phyloP scores from a whole-genome alignment of 805 yeast genomes.

The Barnettozyma wickerhamii region DNA sequence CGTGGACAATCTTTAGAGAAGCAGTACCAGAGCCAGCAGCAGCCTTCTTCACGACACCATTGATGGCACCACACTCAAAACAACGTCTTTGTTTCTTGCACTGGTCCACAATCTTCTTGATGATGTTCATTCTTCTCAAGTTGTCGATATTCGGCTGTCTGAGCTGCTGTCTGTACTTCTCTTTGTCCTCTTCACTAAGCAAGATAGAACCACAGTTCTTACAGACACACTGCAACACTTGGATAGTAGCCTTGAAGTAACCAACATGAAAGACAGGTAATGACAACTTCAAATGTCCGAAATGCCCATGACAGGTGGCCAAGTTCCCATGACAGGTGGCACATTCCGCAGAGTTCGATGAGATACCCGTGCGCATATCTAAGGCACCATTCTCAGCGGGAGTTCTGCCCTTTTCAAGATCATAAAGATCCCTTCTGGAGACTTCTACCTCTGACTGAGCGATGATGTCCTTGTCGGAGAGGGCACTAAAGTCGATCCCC shows the following conservation, averaged over 20 bases:
- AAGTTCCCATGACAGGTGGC: slow-evolving; percentile 86
- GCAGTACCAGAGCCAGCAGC: slow-evolving; percentile 91
- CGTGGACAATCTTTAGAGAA: slow-evolving; percentile 91
- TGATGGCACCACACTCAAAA: slow-evolving; percentile 76
- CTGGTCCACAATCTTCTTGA: slow-evolving; percentile 82
- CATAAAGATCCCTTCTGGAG: slow-evolving; percentile 85
- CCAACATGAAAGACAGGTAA: slow-evolving; percentile 98
- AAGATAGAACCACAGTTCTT: slow-evolving; percentile 80
- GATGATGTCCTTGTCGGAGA: slow-evolving; percentile 86
- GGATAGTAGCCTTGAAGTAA: slow-evolving; percentile 86
- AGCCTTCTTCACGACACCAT: slow-evolving; percentile 97
- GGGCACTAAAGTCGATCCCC: slow-evolving; percentile 88
- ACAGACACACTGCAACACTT: slow-evolving; percentile 86
- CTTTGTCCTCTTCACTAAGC: slow-evolving; percentile 66
- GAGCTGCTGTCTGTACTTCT: slow-evolving; percentile 69
- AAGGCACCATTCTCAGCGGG: slow-evolving; percentile 84
- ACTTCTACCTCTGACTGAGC: slow-evolving; percentile 95
- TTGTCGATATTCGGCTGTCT: slow-evolving; percentile 88
- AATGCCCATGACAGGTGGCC: slow-evolving; percentile 97
- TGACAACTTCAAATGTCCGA: slow-evolving; percentile 91
- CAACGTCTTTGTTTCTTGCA: slow-evolving; percentile 95
- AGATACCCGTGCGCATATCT: slow-evolving; percentile 91
- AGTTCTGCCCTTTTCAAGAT: slow-evolving; percentile 82
- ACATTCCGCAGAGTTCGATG: slow-evolving; percentile 83
- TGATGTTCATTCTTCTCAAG: slow-evolving; percentile 82